phyloP scores from a whole-genome alignment of 1,284 basidiomycete genomes.

The Melampsora americana region DNA sequence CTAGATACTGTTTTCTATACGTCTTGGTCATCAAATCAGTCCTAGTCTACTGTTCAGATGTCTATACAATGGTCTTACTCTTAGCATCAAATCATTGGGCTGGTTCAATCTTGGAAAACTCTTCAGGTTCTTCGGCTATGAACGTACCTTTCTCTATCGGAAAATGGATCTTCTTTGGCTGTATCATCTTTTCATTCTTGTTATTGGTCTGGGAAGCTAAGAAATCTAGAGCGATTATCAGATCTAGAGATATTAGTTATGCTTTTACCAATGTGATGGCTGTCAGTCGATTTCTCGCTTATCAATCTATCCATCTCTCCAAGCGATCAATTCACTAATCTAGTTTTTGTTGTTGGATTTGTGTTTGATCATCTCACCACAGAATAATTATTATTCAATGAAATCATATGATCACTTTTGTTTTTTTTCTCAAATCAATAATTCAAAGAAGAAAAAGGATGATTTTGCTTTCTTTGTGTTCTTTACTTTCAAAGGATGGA shows the following conservation, averaged over 20 bases:
- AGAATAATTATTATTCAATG: conserved; percentile 54
- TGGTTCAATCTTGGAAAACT: conserved; percentile 79
- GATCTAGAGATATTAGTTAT: conserved; percentile 90
- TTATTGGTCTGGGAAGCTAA: conserved; percentile 85
- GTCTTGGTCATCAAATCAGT: conserved; percentile 88
- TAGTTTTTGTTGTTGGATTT: too few species aligned
- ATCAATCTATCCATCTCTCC: too few species aligned
- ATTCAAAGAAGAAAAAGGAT: conserved; percentile 92
- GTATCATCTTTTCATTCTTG: conserved; percentile 95
- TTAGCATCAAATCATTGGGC: conserved; percentile 87
- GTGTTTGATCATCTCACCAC: too few species aligned
- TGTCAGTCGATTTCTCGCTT: too few species aligned
- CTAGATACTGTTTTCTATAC: conserved; percentile 90
- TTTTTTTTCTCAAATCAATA: conserved; percentile 93
- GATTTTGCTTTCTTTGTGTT: conserved; percentile 99
- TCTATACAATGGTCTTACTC: conserved; percentile 95
- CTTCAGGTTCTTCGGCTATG: conserved; percentile 65
- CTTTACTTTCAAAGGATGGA: conserved; percentile 99
- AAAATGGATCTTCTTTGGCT: conserved; percentile 95
- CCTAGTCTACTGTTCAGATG: conserved; percentile 92
- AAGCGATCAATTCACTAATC: too few species aligned
- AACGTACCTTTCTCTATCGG: conserved; percentile 78
- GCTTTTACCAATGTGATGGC: conserved; percentile 97
- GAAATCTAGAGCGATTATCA: conserved; percentile 88
- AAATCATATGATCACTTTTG: conserved; percentile 96